phyloP scores from a whole-genome alignment of 192 early-diverging fungal species.

The Linnemannia elongata region DNA sequence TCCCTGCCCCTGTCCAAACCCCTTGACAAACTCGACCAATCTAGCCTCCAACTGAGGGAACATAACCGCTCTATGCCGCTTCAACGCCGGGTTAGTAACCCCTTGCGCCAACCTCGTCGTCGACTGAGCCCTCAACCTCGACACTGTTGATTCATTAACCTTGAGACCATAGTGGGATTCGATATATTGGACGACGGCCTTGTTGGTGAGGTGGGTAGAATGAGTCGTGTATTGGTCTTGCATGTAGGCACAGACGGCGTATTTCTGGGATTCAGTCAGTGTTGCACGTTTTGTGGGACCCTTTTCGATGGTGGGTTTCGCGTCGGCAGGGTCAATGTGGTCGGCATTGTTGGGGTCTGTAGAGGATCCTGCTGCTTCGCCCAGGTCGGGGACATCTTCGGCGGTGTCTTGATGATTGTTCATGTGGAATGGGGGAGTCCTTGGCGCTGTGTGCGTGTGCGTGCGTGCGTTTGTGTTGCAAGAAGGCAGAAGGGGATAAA shows the following conservation, averaged over 20 bases:
- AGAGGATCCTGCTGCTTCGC: neutral
- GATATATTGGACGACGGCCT: slow-evolving; percentile 27
- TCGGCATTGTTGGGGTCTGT: neutral
- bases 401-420: neutral
- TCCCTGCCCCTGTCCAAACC: neutral
- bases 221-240: slow-evolving; percentile 3
- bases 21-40: slow-evolving; percentile 38
- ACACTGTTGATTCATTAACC: slow-evolving; percentile 51
- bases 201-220: slow-evolving; percentile 22
- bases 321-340: neutral
- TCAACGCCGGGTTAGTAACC: slow-evolving; percentile 39
- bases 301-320: neutral
- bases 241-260: slow-evolving; percentile 49
- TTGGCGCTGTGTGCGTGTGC: no score
- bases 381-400: neutral
- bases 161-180: slow-evolving; percentile 27
- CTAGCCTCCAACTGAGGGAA: slow-evolving; percentile 51
- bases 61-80: slow-evolving; percentile 43
- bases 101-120: slow-evolving; percentile 17
- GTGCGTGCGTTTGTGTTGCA: neutral
- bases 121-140: slow-evolving; percentile 19
- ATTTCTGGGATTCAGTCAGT: slow-evolving; percentile 52
- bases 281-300: slow-evolving; percentile 27
- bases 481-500: neutral
- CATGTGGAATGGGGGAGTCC: neutral